These are phyloP conservation scores for Crucihimalaya himalaica DNA, from an alignment of 345 rosid genomes.

Conservation along the genomic window DNA sequence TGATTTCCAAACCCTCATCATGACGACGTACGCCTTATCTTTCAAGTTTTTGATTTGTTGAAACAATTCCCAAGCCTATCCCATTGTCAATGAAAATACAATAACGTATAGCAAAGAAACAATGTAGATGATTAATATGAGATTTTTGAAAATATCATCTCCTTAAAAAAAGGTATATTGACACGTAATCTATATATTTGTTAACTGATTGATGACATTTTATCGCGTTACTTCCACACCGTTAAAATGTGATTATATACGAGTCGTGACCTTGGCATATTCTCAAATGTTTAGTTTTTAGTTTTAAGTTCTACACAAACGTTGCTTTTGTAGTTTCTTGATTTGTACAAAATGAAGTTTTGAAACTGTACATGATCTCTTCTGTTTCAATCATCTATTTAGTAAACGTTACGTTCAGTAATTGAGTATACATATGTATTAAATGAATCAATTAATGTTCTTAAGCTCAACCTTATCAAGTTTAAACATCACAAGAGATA, in stretches of 20 bases:
- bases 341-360: neutral
- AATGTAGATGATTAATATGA: neutral
- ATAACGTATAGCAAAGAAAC: neutral
- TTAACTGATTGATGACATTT: neutral
- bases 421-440: neutral
- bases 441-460: neutral
- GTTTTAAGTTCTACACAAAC: neutral
- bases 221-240: neutral
- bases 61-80: constrained; percentile 6
- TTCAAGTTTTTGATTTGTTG: constrained; percentile 7
- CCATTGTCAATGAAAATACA: neutral
- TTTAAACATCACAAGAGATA: neutral
- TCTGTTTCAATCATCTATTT: constrained; percentile 2
- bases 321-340: constrained; percentile 1
- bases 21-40: constrained; percentile 3
- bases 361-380: neutral
- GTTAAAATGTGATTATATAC: neutral
- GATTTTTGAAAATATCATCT: neutral
- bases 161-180: neutral
- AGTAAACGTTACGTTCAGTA: neutral
- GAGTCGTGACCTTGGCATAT: neutral
- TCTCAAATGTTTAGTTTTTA: neutral
- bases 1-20: constrained; percentile 10
- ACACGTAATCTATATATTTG: neutral
- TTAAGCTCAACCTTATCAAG: neutral